These are phyloP conservation scores for Cercospora nicotianae DNA, from an alignment of 2,329 filamentous ascomycete species.

Conservation along the genomic window DNA sequence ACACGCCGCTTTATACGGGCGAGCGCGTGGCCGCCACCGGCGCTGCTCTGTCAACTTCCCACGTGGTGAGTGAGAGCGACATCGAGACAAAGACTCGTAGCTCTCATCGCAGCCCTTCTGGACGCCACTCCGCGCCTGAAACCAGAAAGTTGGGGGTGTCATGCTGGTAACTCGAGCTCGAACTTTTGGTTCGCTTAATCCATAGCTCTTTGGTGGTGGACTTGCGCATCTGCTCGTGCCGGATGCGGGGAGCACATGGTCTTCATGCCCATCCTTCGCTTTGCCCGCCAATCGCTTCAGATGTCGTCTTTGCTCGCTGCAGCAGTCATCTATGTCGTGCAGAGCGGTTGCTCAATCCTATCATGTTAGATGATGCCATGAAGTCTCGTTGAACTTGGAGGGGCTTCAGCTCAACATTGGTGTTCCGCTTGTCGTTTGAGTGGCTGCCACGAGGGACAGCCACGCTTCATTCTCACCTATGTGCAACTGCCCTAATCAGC, in stretches of 20 bases:
- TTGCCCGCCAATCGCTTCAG: not conserved
- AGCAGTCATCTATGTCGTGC: not conserved
- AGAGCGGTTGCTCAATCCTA: not conserved
- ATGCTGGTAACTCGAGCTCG: not conserved
- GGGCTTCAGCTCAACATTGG: not conserved
- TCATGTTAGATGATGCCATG: not conserved
- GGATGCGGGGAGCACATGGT: not conserved
- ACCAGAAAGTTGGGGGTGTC: not conserved
- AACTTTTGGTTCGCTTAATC: not conserved
- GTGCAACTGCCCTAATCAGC: not conserved
- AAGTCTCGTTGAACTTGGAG: not conserved
- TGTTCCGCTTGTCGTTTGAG: not conserved
- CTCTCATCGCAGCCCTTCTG: not conserved
- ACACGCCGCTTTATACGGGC: not conserved
- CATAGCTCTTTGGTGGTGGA: not conserved
- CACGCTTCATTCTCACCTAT: constrained; percentile 6
- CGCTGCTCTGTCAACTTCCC: not conserved
- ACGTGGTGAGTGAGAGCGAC: not conserved
- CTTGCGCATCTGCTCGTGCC: not conserved
- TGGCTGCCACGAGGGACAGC: not conserved
- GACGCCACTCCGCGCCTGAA: not conserved
- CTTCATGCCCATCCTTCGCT: not conserved
- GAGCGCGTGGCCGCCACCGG: constrained; percentile 1
- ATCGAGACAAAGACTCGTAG: not conserved
- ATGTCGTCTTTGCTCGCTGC: not conserved